Base-by-base conservation (phyloP, 805 yeast genomes). In the Wickerhamomyces alni region DNA sequence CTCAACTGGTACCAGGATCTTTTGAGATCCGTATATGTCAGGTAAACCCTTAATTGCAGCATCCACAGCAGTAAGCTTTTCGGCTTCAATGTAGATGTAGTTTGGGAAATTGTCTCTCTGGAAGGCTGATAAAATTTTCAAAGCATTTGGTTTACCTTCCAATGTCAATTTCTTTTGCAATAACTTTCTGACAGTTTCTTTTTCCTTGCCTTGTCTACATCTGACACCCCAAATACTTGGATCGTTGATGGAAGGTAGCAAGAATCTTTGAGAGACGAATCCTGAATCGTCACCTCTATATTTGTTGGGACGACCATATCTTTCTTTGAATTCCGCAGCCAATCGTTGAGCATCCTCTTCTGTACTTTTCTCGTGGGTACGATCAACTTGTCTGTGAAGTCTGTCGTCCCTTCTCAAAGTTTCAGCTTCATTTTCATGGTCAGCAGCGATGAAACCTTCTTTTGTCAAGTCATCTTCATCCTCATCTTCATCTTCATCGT, bases 141-240 rank as follows among this genome's bases (percentile, higher is more conserved):
- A 74, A n/a, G 94, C 85, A 38, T 75, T 78, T 43, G 77, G 77
- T 53, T 84, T 80, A 50, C 82, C 75, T 48, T 82, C 83, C 52
- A 87, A 66, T 38, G 87, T 86, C 45, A 82, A 65, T 67, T 87
- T 86, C 66, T 89, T 87, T 52, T 89, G 88, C 64, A 83, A 72
- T 37, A 93, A 67, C 48, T 85, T 85, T 48, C 87, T 77, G 18
- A 93, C 95, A 47, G 89, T 69, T 38, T 87, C 96, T 61, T 87
- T 91, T 63, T 93, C 99, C 50, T 83, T 79, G 36, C 98, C 97
- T 26, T 86, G 87, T 55, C 94, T 77, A 66, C 95, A 87, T 62
- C 96, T 78, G 34, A 93, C 78, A 56, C 96, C 98, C 85, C 96
- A 93, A 52, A 93, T 87, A 39, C 87, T 80, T 8, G 99, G 98